Evolutionary conservation across 257 asterid genomes (phyloP).

Genomic region (Verbascum thapsus): DNA sequence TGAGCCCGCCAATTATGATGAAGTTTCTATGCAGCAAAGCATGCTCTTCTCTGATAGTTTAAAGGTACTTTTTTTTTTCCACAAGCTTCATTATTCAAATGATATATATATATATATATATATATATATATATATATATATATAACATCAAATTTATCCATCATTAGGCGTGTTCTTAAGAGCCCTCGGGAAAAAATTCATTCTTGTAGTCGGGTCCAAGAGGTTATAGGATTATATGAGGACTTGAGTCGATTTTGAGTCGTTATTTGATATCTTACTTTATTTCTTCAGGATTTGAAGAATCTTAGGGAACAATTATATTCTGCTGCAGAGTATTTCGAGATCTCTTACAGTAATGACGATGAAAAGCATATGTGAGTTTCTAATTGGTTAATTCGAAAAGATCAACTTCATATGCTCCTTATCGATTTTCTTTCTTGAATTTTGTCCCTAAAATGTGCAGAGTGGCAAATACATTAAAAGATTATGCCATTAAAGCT

Average conservation of each 20-base stretch:
- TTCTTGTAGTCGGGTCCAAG: too few relatives aligned
- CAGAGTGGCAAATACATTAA: slow-evolving; percentile 85
- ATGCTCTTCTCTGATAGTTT: slow-evolving; percentile 85
- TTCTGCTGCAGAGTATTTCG: slow-evolving; percentile 97
- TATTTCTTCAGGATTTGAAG: slow-evolving; percentile 84
- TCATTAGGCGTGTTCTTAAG: too few relatives aligned
- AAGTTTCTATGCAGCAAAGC: slow-evolving; percentile 83
- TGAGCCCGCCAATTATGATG: slow-evolving; percentile 72
- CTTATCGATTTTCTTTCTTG: too few relatives aligned
- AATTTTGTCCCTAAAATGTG: slow-evolving; percentile 30
- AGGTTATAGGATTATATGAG: too few relatives aligned
- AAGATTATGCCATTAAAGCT: slow-evolving; percentile 93
- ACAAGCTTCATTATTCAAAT: too few relatives aligned
- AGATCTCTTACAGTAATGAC: slow-evolving; percentile 73
- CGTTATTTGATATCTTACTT: slow-evolving; percentile 9
- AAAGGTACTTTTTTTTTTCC: too few relatives aligned
- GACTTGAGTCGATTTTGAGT: too few relatives aligned
- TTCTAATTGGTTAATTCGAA: slow-evolving; percentile 22
- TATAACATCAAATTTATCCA: too few relatives aligned
- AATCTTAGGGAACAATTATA: slow-evolving; percentile 87
- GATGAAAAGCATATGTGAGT: slow-evolving; percentile 84
- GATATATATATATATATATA: too few relatives aligned
- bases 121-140: too few relatives aligned
- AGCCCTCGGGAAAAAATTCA: too few relatives aligned
- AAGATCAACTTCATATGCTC: slow-evolving; percentile 16